Conservation (phyloP, 768 basidiomycete species). For the Roridomyces roridus region DNA sequence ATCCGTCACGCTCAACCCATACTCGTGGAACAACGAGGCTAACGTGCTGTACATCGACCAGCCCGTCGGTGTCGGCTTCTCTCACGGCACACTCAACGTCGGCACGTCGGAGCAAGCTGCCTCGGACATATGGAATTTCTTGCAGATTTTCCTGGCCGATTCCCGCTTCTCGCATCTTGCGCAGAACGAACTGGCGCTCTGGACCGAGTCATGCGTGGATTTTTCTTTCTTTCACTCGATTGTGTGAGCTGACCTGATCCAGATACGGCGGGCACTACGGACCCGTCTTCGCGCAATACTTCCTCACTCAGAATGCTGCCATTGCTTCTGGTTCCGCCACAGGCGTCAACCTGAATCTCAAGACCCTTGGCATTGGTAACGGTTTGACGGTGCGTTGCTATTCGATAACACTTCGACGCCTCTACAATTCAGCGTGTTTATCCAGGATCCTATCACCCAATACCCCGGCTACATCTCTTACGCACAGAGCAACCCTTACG, state of each 20-base stretch:
- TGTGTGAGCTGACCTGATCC: background rate
- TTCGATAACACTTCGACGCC: background rate
- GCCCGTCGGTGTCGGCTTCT: slow-evolving; percentile 70
- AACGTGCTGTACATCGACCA: slow-evolving; percentile 69
- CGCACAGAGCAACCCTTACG: slow-evolving; percentile 61
- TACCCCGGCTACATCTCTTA: slow-evolving; percentile 66
- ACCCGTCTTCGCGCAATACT: slow-evolving; percentile 69
- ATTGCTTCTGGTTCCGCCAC: slow-evolving; percentile 52
- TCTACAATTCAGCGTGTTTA: background rate
- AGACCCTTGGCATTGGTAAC: slow-evolving; percentile 67
- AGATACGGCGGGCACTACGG: slow-evolving; percentile 79
- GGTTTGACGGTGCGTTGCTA: slow-evolving; percentile 56
- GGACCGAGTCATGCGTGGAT: slow-evolving; percentile 67
- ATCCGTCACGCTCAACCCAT: slow-evolving; percentile 42
- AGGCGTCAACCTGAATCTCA: slow-evolving; percentile 62
- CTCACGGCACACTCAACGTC: slow-evolving; percentile 55
- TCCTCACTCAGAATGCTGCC: slow-evolving; percentile 64
- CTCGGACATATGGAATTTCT: slow-evolving; percentile 62
- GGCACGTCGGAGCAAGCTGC: slow-evolving; percentile 62
- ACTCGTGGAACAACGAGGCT: slow-evolving; percentile 43
- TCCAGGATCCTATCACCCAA: slow-evolving; percentile 51
- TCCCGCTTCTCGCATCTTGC: slow-evolving; percentile 55
- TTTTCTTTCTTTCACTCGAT: background rate
- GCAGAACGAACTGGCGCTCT: slow-evolving; percentile 56
- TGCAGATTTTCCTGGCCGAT: slow-evolving; percentile 68